These are phyloP conservation scores for Eucalyptus curtisii DNA, from an alignment of 345 rosid species.

Conservation along the genomic window DNA sequence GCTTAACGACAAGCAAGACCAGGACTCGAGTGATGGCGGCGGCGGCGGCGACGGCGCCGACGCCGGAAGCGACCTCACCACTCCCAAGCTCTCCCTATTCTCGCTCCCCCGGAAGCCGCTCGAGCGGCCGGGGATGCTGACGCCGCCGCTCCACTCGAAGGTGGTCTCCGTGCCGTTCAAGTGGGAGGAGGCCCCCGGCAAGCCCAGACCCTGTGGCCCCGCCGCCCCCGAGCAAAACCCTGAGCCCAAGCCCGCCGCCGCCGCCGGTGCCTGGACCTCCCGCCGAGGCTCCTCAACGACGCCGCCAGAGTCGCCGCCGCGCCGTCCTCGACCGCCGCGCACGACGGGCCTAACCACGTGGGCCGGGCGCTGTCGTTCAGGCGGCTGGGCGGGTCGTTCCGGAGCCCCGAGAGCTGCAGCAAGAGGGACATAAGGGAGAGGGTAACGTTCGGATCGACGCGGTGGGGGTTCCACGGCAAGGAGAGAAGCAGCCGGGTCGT, in stretches of 20 bases:
- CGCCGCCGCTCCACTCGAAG: conserved; percentile 48
- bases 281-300: conserved; percentile 39
- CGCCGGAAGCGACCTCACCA: background rate
- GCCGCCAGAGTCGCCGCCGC: conserved; percentile 8
- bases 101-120: conserved; percentile 31
- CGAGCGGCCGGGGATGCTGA: conserved; percentile 27
- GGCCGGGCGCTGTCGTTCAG: conserved; percentile 14
- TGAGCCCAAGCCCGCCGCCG: conserved; percentile 2
- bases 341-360: conserved; percentile 41
- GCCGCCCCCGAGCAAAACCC: background rate
- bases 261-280: conserved; percentile 37
- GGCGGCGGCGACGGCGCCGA: background rate
- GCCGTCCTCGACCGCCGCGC: conserved; percentile 44
- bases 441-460: conserved; percentile 23
- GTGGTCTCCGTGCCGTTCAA: conserved; percentile 60
- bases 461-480: conserved; percentile 25
- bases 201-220: conserved; percentile 35
- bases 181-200: conserved; percentile 96
- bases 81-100: conserved; percentile 43
- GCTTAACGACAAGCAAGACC: background rate
- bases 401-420: conserved; percentile 1
- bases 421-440: conserved; percentile 6
- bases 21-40: background rate
- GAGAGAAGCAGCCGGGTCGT: background rate
- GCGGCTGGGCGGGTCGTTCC: conserved; percentile 11